A percentile compares a stretch with the other conserved stretches of the same genome.
Evolutionary conservation across 2,329 filamentous ascomycete genomes (phyloP).

Genomic region (Epichloe coenophiala): DNA sequence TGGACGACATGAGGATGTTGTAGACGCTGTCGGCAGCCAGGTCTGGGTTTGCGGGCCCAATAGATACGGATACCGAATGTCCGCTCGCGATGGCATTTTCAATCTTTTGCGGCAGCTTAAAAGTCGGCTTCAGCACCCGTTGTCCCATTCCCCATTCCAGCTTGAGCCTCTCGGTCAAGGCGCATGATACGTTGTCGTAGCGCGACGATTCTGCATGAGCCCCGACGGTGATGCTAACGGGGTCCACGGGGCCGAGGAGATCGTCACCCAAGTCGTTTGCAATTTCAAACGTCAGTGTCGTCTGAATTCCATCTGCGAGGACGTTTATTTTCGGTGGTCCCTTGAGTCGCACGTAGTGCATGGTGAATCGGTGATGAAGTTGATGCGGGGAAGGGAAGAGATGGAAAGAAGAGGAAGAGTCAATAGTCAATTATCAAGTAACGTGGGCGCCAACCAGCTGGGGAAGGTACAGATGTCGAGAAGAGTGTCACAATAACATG

Average conservation of each 20-base stretch:
- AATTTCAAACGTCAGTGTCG: conserved; percentile 37
- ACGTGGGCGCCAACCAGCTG: neutral
- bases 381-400: neutral
- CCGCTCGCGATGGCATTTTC: conserved; percentile 14
- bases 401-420: neutral
- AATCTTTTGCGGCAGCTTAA: conserved; percentile 16
- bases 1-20: conserved; percentile 13
- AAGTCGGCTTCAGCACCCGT: conserved; percentile 25
- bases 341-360: conserved; percentile 46
- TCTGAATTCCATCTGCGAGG: conserved; percentile 12
- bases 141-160: conserved; percentile 22
- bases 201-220: conserved; percentile 13
- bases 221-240: conserved; percentile 29
- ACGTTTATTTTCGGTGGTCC: conserved; percentile 28
- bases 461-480: neutral
- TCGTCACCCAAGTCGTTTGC: conserved; percentile 45
- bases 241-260: conserved; percentile 31
- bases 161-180: conserved; percentile 13
- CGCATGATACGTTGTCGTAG: conserved; percentile 11
- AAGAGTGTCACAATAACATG: neutral
- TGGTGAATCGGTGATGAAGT: conserved; percentile 18
- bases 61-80: conserved; percentile 14
- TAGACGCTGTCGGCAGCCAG: conserved; percentile 14
- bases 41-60: conserved; percentile 12
- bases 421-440: neutral